Conservation (phyloP, 257 asterid genomes). For the Euphrasia confusa region DNA sequence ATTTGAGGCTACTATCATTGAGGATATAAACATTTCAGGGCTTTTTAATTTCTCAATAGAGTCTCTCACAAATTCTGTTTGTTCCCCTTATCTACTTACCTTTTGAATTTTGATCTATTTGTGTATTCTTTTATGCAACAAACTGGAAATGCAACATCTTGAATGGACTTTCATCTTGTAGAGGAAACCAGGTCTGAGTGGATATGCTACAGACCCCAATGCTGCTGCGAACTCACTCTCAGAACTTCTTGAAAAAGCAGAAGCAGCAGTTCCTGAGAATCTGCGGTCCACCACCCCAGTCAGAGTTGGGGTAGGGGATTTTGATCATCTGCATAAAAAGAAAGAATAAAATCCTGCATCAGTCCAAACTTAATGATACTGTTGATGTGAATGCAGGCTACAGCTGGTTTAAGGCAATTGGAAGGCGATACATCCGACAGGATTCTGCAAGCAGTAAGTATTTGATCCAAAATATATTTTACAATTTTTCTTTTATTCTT, state of each 20-base stretch:
- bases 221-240: constrained; percentile 67
- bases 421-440: constrained; percentile 76
- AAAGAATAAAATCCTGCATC: background rate
- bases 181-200: constrained; percentile 74
- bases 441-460: constrained; percentile 68
- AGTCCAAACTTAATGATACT: constrained; percentile 16
- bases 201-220: constrained; percentile 49
- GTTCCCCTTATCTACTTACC: background rate
- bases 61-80: background rate
- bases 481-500: constrained; percentile 7
- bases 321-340: background rate
- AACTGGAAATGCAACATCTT: background rate
- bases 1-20: no score
- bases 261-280: constrained; percentile 56
- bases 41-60: background rate
- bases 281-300: constrained; percentile 50
- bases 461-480: constrained; percentile 22
- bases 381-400: constrained; percentile 56
- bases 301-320: constrained; percentile 63
- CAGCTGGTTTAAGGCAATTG: constrained; percentile 82
- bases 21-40: background rate
- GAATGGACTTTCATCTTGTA: constrained; percentile 32
- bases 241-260: constrained; percentile 55
- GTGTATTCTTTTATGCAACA: constrained; percentile 17
- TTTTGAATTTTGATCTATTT: constrained; percentile 5